Percentiles rank a stretch among this genome's conserved stretches.
Conservation (phyloP, 495 filamentous ascomycete species). For the Haplographium delicatum region DNA sequence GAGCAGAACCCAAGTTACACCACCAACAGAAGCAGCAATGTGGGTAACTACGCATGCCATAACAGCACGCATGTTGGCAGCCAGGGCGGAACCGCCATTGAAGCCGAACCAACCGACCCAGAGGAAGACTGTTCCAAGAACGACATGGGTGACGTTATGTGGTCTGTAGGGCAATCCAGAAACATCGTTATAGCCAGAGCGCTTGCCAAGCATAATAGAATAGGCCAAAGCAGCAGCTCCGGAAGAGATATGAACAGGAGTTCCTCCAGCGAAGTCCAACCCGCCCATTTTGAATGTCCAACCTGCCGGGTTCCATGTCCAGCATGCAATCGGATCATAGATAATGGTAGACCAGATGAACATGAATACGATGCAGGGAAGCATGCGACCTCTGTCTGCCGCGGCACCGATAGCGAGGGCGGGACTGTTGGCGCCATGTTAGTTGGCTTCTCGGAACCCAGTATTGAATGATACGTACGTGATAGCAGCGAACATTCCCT, state of each 20-base stretch:
- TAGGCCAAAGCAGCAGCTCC: conserved; percentile 84
- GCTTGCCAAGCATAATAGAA: conserved; percentile 74
- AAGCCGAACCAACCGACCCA: conserved; percentile 99
- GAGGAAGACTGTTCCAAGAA: conserved; percentile 93
- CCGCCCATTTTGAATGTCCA: conserved; percentile 83
- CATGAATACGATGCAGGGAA: conserved; percentile 65
- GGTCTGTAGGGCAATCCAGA: conserved; percentile 61
- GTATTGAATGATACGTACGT: conserved; percentile 35
- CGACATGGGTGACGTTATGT: conserved; percentile 95
- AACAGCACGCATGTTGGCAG: conserved; percentile 80
- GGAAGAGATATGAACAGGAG: conserved; percentile 91
- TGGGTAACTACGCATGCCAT: conserved; percentile 69
- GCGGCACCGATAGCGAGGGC: conserved; percentile 89
- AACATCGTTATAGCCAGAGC: conserved; percentile 26
- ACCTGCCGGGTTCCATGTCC: conserved; percentile 90
- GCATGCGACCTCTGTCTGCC: conserved; percentile 59
- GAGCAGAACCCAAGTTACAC: conserved; percentile 90
- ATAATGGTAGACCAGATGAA: conserved; percentile 94
- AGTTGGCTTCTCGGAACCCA: neutral
- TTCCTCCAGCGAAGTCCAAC: conserved; percentile 93
- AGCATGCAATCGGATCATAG: conserved; percentile 94
- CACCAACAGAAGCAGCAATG: conserved; percentile 74
- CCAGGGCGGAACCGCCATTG: conserved; percentile 86
- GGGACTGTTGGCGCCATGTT: conserved; percentile 4
- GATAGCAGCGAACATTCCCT: conserved; percentile 98